Evolutionary conservation across 208 protist genomes (phyloP).

Genomic region (Trypanosoma platydactyli): DNA sequence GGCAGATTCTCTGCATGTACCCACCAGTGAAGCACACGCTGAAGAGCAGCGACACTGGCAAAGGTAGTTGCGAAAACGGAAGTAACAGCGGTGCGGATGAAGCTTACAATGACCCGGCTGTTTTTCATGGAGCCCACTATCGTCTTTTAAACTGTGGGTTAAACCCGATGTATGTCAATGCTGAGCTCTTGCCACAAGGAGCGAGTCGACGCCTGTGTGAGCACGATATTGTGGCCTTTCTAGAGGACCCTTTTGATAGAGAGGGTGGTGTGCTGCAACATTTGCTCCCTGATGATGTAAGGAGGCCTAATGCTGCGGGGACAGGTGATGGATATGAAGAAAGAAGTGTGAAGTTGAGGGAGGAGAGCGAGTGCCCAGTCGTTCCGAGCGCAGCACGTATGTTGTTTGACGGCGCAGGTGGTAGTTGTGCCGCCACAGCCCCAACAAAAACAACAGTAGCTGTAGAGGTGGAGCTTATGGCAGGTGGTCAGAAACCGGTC

Average conservation of each 20-base stretch:
- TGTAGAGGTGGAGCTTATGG: not conserved
- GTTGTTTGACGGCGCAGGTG: constrained; percentile 2
- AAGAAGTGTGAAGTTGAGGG: not conserved
- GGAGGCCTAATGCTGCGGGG: not conserved
- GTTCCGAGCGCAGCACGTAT: constrained; percentile 3
- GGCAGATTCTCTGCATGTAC: constrained; percentile 22
- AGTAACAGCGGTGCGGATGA: not conserved
- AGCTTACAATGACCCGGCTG: not conserved
- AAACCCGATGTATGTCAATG: constrained; percentile 70
- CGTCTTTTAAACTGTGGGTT: constrained; percentile 71
- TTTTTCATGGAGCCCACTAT: constrained; percentile 55
- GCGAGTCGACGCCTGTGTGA: constrained; percentile 45
- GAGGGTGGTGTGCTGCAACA: constrained; percentile 56
- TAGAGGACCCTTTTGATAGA: constrained; percentile 73
- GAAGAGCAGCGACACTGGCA: not conserved
- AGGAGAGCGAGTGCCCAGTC: not conserved
- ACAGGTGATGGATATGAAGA: not conserved
- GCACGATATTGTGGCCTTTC: constrained; percentile 75
- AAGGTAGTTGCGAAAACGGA: not conserved
- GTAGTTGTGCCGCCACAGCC: not conserved
- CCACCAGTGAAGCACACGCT: not conserved
- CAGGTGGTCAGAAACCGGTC: not conserved
- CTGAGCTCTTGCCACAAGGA: constrained; percentile 30
- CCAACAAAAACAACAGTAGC: not conserved
- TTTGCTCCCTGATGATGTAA: constrained; percentile 7